Evolutionary conservation across 225 moss, liverwort and hornwort genomes (phyloP).

Genomic region (Antitrichia curtipendula): DNA sequence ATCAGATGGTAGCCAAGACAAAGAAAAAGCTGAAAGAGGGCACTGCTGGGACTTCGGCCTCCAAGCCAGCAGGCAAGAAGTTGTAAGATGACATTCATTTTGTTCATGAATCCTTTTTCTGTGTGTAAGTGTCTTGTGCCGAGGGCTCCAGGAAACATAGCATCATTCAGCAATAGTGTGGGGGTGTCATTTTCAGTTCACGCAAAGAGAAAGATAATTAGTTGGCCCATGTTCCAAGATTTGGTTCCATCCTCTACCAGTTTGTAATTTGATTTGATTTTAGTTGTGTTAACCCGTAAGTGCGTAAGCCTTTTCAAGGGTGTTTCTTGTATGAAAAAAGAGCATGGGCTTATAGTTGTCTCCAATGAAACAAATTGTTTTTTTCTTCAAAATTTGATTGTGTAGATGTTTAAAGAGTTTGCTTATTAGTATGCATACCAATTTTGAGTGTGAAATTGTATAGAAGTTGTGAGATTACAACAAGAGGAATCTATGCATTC

Average conservation of each 20-base stretch:
- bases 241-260: neutral
- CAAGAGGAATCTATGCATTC: no score
- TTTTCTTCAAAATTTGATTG: no score
- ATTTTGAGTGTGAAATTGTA: no score
- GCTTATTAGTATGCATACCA: no score
- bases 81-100: neutral
- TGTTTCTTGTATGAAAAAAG: no score
- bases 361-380: no score
- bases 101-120: neutral
- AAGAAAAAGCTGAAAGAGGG: slow-evolving; percentile 41
- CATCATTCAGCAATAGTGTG: neutral
- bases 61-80: neutral
- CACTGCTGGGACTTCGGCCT: neutral
- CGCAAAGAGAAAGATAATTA: neutral
- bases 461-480: no score
- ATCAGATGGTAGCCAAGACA: slow-evolving; percentile 46
- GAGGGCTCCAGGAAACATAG: neutral
- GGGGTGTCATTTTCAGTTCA: neutral
- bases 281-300: no score
- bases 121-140: neutral
- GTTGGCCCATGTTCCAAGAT: neutral
- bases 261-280: neutral
- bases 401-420: no score
- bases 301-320: no score
- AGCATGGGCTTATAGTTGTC: no score